Conservation (phyloP, 345 rosid species). For the Eucalyptus cloeziana region DNA sequence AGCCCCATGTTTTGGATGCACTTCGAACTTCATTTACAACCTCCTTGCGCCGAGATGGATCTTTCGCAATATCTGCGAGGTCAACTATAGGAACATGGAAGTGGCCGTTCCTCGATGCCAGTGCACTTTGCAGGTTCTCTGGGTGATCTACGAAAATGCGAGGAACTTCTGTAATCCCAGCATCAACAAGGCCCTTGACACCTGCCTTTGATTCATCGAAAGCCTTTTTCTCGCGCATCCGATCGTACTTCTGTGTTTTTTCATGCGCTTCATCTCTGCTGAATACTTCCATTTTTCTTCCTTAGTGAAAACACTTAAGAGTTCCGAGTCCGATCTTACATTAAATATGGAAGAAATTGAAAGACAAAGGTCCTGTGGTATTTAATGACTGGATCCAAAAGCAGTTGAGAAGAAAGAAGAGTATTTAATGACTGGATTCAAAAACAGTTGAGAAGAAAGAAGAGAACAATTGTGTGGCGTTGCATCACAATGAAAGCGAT, state of each 20-base stretch:
- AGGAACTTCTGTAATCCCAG: not conserved
- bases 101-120: not conserved
- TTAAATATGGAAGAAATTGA: not conserved
- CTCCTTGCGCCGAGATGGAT: not conserved
- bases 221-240: not conserved
- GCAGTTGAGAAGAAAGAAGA: not conserved
- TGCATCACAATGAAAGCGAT: too few species aligned
- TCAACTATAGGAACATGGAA: constrained; percentile 17
- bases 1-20: constrained; percentile 35
- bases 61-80: not conserved
- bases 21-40: not conserved
- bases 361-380: not conserved
- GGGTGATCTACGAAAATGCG: not conserved
- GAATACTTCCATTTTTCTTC: not conserved
- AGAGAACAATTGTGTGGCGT: too few species aligned
- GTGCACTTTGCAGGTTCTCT: not conserved
- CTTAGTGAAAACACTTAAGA: not conserved
- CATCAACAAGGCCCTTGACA: not conserved
- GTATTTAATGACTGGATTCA: not conserved
- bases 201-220: not conserved
- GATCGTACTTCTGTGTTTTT: not conserved
- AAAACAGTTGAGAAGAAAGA: not conserved
- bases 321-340: not conserved
- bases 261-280: not conserved
- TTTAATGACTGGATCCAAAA: not conserved